A percentile compares a stretch with the other conserved stretches of the same genome.
Conservation (phyloP, 306 rosid species). For the Cicer bijugum region DNA sequence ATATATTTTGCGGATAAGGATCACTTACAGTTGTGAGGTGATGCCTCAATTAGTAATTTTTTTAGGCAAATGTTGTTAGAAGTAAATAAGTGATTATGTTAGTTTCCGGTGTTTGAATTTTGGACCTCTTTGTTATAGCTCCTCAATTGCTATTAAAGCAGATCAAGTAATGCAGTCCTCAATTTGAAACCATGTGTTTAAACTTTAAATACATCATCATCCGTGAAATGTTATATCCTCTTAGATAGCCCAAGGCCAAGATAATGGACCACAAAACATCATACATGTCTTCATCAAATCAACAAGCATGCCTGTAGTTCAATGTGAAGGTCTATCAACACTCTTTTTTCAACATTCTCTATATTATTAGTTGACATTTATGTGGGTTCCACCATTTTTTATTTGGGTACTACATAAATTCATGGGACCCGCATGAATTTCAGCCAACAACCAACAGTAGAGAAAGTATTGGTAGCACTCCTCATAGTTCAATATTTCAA, state of each 20-base stretch:
- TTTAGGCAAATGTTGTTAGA: not conserved
- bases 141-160: not conserved
- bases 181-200: conserved; percentile 17
- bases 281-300: conserved; percentile 24
- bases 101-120: not conserved
- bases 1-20: conserved; percentile 3
- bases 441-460: no score
- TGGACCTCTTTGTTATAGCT: not conserved
- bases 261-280: not conserved
- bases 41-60: not conserved
- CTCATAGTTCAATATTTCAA: no score
- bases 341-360: not conserved
- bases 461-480: no score
- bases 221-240: conserved; percentile 27
- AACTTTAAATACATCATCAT: conserved; percentile 19
- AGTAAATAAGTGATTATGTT: not conserved
- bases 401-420: no score
- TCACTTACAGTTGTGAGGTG: conserved; percentile 9
- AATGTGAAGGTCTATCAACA: not conserved
- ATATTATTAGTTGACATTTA: not conserved
- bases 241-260: conserved; percentile 30
- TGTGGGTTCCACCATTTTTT: no score
- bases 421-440: no score
- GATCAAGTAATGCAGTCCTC: not conserved
- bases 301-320: conserved; percentile 28